Base-by-base conservation (phyloP, 768 basidiomycete genomes). In the Russula vinacea region DNA sequence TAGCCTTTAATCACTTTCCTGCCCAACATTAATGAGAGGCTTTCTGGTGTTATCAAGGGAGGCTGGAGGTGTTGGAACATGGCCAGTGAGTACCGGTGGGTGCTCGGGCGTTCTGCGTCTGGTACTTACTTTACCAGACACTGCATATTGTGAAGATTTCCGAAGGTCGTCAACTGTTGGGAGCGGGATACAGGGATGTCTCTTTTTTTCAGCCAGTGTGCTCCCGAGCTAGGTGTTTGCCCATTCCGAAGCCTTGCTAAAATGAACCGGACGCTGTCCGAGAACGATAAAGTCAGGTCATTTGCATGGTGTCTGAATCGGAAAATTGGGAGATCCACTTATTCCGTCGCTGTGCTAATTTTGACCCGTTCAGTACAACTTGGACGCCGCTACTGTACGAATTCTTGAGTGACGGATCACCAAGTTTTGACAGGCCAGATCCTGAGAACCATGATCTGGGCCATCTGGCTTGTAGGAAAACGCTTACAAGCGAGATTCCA, bases 151-250 rank as follows among this genome's bases (percentile, higher is more conserved):
- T 29, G 29, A 29, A 29, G 29, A 29, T 29, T 2, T 29, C 29
- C 29, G 5, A 29, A 29, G 5, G 29, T 5, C 5, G 29, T 29
- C 29, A 29, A 29, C 29, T 29, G 29, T 29, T 29, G 29, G 29
- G 29, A n/a, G n/a, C n/a, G n/a, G n/a, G n/a, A n/a, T n/a, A 5
- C 29, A 29, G 29, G 29, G 29, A 29, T 29, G 29, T 29, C 29
- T 29, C 29, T 37, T 37, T 4, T 37, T 37, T 37, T 9, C n/a
- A 8, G 35, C 35, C 35, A 37, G 35, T 37, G 11, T 37, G 35
- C 42, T 67, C 72, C 67, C 68, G 69, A 17, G 62, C 51, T 26
- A 60, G 40, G 61, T 53, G 71, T 61, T 69, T 66, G 55, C 72
- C 66, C 37, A 72, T 54, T 14, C 68, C 64, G 55, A 68, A 6